Evolutionary conservation across 169 alveolate species (phyloP), one percentile per base, ranked within the genome.

Genomic region (Plasmodium yoelii): DNA sequence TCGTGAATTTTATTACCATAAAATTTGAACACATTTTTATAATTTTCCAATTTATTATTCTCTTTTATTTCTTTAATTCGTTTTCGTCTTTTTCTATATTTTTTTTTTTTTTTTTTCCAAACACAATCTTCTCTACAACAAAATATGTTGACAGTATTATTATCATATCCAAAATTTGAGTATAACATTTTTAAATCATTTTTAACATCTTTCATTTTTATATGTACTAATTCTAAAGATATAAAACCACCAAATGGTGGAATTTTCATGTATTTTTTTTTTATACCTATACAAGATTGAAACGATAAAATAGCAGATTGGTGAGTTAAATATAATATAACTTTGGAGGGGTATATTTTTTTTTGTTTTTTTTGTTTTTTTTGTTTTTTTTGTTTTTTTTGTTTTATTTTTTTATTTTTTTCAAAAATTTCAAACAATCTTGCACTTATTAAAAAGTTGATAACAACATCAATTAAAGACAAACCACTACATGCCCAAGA

Each of bases 101-200:
- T 10, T 10, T 24, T 0, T 5, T 34, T 53, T 42, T 24, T 22
- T 15, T 2, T 13, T 4, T 34, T 61, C 90, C 90, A 80, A 9
- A 80, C 82, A 70, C 90, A 80, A 70, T 80, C 90, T 15, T 80
- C 82, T 22, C 67, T 80, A 15, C 90, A 80, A 42, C 90, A 80
- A 60, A 80, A 80, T 55, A 80, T 80, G 18, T 60, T 67, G 15
- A 61, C 51, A 12, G 39, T 67, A 60, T 80, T 28, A 55, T 80
- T 46, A 7, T 65, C 34, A 19, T 57, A 24, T 28, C 65, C 28
- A 67, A 51, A 80, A 22, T 18, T 39, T 22, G 9, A 3, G 12
- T 68, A 19, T 24, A 22, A 59, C n/a, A 34, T 26, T 19, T 5
- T 55, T 15, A 5, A 5, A 34, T 34, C 18, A 9, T 15, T 24